Percentiles rank a stretch among this genome's conserved stretches.
Conservation (phyloP, 1,284 basidiomycete genomes). For the Cryptococcus hybrid region DNA sequence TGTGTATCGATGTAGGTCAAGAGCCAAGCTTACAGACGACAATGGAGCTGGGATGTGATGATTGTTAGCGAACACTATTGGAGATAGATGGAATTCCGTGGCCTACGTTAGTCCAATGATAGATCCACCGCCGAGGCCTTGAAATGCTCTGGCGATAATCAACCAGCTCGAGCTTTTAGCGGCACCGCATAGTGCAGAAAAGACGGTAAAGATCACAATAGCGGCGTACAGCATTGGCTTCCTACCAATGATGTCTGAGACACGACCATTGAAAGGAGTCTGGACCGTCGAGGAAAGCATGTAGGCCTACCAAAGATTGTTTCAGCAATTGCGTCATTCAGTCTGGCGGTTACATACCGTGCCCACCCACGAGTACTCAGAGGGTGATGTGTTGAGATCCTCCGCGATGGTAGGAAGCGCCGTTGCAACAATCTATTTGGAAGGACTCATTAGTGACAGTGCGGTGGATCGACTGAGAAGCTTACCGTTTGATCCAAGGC, state of each 20-base stretch:
- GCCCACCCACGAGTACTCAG: too few relatives aligned
- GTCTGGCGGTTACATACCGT: neutral
- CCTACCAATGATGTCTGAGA: slow-evolving; percentile 42
- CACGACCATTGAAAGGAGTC: slow-evolving; percentile 40
- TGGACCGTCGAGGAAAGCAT: slow-evolving; percentile 35
- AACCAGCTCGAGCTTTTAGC: slow-evolving; percentile 43
- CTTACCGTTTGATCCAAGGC: slow-evolving; percentile 43
- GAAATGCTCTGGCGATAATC: slow-evolving; percentile 34
- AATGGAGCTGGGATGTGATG: slow-evolving; percentile 10
- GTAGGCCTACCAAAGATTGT: slow-evolving; percentile 22
- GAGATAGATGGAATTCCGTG: neutral
- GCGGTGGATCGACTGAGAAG: neutral
- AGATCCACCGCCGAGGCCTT: slow-evolving; percentile 43
- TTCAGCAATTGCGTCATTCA: neutral
- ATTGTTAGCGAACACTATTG: neutral
- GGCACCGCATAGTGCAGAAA: slow-evolving; percentile 41
- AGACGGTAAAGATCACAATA: slow-evolving; percentile 38
- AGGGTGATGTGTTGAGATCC: slow-evolving; percentile 29
- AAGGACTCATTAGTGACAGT: neutral
- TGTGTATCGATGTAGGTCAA: neutral
- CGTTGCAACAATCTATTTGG: slow-evolving; percentile 28
- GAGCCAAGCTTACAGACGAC: slow-evolving; percentile 16
- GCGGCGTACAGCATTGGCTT: slow-evolving; percentile 44
- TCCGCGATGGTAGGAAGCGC: slow-evolving; percentile 33
- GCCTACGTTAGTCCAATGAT: slow-evolving; percentile 43